Base-by-base conservation (phyloP, 2,329 filamentous ascomycete genomes). In the Botrytis porri region DNA sequence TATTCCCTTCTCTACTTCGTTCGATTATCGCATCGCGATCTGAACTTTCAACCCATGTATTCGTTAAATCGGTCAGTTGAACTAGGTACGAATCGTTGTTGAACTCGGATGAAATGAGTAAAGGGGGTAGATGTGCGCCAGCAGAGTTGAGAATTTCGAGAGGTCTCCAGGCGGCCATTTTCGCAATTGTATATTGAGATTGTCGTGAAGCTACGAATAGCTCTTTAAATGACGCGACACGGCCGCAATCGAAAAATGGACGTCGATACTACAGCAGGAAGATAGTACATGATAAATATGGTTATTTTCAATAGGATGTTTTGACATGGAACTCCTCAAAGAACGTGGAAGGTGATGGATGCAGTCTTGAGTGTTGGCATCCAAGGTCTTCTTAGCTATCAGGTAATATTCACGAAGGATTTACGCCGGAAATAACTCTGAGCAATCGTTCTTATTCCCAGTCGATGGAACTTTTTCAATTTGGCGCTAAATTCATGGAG, bases 21-120 rank as follows among this genome's bases (percentile, higher is more conserved):
- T 85, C 83, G 72, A 90, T 86, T 73, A 95, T 91, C 18, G 84
- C 85, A n/a, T 84, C 84, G 35, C 88, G 84, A 72, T 89, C 86
- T 35, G 94, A 82, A 14, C 81, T 84, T 81, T 95, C 92, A 39
- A 84, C 82, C 93, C 93, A 96, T n/a, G 94, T 83, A 76, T 90
- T 87, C 79, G 87, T 89, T 74, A 94, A 85, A 79, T 95, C 93
- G 3, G 92, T 93, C 57, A 95, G 80, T 73, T 88, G 85, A 41
- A 95, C 80, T 2, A 83, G 85, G 82, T 95, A 95, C 18, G 88
- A 86, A 20, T 85, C 82, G 25, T 83, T 69, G 8, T 83, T 83
- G 78, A 92, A 89, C 41, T 81, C 79, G 32, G 87, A 84, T 74
- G 91, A 92, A 61, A 92, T 84, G 48, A 95, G 84, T 12, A 95